A percentile compares a stretch with the other conserved stretches of the same genome.
Evolutionary conservation across 108 stramenopile species (phyloP).

Genomic region (Cylindrotheca fusiformis): DNA sequence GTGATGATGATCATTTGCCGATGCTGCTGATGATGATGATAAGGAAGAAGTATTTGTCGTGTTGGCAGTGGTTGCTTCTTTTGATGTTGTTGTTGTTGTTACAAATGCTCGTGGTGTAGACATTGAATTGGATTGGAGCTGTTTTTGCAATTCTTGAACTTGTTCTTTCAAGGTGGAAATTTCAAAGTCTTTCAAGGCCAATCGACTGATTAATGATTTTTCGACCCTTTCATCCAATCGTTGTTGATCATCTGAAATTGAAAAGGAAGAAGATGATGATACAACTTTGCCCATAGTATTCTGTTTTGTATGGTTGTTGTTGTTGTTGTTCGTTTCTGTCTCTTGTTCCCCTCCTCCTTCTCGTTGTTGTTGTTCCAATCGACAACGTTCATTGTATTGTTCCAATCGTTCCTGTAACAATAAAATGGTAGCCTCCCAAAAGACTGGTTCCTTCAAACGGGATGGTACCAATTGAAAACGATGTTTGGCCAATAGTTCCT

Average conservation of each 20-base stretch:
- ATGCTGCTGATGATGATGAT: not conserved
- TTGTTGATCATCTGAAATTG: slow-evolving; percentile 6
- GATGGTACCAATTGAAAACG: slow-evolving; percentile 37
- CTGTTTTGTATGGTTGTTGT: not conserved
- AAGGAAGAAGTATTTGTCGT: not conserved
- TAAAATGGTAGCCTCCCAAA: slow-evolving; percentile 32
- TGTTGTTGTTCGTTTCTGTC: not conserved
- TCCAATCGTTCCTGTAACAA: slow-evolving; percentile 25
- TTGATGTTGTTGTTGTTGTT: not conserved
- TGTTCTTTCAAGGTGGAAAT: slow-evolving; percentile 11
- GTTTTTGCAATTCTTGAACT: slow-evolving; percentile 7
- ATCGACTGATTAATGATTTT: not conserved
- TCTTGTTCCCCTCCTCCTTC: not conserved
- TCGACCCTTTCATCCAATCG: too few species aligned
- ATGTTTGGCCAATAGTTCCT: slow-evolving; percentile 16
- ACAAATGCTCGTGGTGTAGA: not conserved
- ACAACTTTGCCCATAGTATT: not conserved
- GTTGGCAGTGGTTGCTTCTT: not conserved
- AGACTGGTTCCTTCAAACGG: slow-evolving; percentile 33
- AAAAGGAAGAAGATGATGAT: slow-evolving; percentile 1
- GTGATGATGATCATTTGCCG: not conserved
- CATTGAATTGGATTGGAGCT: not conserved
- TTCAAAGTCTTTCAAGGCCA: slow-evolving; percentile 8
- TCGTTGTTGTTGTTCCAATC: too few species aligned
- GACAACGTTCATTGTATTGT: slow-evolving; percentile 9